Evolutionary conservation across 192 early-diverging fungal genomes (phyloP), one percentile per base, ranked within the genome.

Genomic region (Pecoramyces ruminantium): DNA sequence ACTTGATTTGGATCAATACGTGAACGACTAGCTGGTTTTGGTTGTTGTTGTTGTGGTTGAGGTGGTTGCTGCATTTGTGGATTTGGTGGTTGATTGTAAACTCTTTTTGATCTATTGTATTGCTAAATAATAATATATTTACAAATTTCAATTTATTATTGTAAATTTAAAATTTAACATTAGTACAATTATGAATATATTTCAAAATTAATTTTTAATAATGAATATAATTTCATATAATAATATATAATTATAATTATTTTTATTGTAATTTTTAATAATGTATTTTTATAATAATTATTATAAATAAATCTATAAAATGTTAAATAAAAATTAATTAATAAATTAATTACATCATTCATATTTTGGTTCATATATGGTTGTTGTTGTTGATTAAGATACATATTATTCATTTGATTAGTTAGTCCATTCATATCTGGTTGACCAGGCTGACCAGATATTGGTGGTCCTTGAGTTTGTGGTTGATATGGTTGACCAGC

Each of bases 1-100:
- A 99, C 95, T 82, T 96, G 94, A 86, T 95, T 93, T 4, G 97
- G 96, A 83, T 99, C 95, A 78, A 99, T 99, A 28, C 84, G 28
- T 15, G 29, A 81, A 29, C 80, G 80, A 40, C 11, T 58, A 27
- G 78, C 34, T n/a, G 86, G 80, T 84, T 84, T 79, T 21, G 84
- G 80, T 80, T 86, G 85, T 27, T 79, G 85, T 81, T 0, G 42
- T 51, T 17, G 15, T 40, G 9, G 42, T 67, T 67, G 51, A 11
- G 21, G 51, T 39, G 2, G 30, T 79, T 77, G 34, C n/a, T 39
- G 79, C 42, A 77, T 34, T 34, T 39, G 80, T 80, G 29, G 29
- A 79, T 77, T 30, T 39, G 80, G 80, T 39, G 15, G 80, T 80
- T 39, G 80, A 78, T 39, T 39, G 21, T 30, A 79, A 39, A 39